Conservation (phyloP, 176 grass and related monocot species). For the Saccharum spontaneum region DNA sequence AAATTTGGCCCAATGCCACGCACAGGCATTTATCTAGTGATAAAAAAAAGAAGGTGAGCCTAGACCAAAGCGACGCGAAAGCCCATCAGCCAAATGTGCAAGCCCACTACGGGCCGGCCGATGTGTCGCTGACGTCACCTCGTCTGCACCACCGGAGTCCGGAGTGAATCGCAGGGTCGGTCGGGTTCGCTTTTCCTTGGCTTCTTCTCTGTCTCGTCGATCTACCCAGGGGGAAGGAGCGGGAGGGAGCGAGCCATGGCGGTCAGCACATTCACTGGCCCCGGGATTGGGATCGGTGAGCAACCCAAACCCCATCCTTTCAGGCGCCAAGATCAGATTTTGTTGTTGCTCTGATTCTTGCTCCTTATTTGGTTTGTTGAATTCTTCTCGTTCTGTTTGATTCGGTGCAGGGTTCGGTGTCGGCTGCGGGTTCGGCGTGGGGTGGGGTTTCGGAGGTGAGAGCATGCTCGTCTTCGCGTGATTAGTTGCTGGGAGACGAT, state of each 20-base stretch:
- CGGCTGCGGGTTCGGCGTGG: slow-evolving; percentile 95
- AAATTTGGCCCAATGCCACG: no score
- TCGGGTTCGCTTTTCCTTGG: not conserved
- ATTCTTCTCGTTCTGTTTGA: slow-evolving; percentile 10
- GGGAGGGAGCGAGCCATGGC: slow-evolving; percentile 46
- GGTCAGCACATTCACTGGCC: slow-evolving; percentile 58
- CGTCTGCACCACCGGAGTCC: not conserved
- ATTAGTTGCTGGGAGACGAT: not conserved
- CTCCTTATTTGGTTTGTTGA: slow-evolving; percentile 26
- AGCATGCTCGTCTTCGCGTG: not conserved
- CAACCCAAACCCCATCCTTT: not conserved
- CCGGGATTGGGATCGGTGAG: slow-evolving; percentile 76
- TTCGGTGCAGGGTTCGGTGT: slow-evolving; percentile 65
- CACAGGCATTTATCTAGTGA: no score
- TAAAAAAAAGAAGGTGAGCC: no score
- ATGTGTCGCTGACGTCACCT: slow-evolving; percentile 6
- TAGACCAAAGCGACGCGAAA: not conserved
- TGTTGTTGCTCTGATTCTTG: not conserved
- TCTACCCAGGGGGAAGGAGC: not conserved
- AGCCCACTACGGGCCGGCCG: not conserved
- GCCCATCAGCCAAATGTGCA: not conserved
- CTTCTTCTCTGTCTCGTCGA: not conserved
- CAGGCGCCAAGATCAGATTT: slow-evolving; percentile 15
- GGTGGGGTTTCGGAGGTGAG: slow-evolving; percentile 95
- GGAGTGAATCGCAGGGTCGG: not conserved